A percentile compares a stretch with the other conserved stretches of the same genome.
Conservation (phyloP, 805 yeast genomes). For the Candida stauntonica region DNA sequence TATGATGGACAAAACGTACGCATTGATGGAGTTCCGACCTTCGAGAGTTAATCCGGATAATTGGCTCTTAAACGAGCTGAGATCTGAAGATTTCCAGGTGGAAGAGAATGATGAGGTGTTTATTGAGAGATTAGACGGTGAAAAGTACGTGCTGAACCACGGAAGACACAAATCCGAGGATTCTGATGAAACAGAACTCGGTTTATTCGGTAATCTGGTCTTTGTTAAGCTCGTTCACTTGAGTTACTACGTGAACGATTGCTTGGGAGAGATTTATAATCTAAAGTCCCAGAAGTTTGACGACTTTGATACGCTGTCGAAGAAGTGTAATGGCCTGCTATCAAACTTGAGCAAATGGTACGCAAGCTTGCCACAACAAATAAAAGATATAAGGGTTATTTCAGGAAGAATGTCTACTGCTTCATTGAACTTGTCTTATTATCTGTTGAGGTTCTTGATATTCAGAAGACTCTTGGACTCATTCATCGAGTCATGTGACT, state of each 20-base stretch:
- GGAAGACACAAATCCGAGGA: slow-evolving; percentile 8
- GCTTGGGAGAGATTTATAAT: slow-evolving; percentile 22
- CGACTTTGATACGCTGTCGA: slow-evolving; percentile 19
- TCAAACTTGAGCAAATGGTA: slow-evolving; percentile 24
- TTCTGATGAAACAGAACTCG: slow-evolving; percentile 5
- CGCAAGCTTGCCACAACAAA: slow-evolving; percentile 16
- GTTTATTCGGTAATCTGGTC: slow-evolving; percentile 19
- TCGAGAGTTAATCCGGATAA: slow-evolving; percentile 23
- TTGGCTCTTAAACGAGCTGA: slow-evolving; percentile 24
- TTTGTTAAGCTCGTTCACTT: slow-evolving; percentile 26
- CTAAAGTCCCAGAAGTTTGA: slow-evolving; percentile 24
- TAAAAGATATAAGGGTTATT: slow-evolving; percentile 13
- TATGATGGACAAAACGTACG: slow-evolving; percentile 26
- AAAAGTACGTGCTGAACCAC: slow-evolving; percentile 14
- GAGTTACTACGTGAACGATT: slow-evolving; percentile 23
- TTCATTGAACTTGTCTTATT: slow-evolving; percentile 23
- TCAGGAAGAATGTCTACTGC: slow-evolving; percentile 17
- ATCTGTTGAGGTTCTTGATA: slow-evolving; percentile 19
- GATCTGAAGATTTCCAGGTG: slow-evolving; percentile 19
- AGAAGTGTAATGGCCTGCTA: slow-evolving; percentile 15
- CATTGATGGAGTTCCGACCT: slow-evolving; percentile 27
- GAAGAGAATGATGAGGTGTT: slow-evolving; percentile 20
- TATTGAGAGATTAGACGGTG: slow-evolving; percentile 18
- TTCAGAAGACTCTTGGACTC: slow-evolving; percentile 24
- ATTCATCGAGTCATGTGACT: slow-evolving; percentile 18